Evolutionary conservation across 345 rosid species (phyloP).

Genomic region (Syzygium aromaticum): DNA sequence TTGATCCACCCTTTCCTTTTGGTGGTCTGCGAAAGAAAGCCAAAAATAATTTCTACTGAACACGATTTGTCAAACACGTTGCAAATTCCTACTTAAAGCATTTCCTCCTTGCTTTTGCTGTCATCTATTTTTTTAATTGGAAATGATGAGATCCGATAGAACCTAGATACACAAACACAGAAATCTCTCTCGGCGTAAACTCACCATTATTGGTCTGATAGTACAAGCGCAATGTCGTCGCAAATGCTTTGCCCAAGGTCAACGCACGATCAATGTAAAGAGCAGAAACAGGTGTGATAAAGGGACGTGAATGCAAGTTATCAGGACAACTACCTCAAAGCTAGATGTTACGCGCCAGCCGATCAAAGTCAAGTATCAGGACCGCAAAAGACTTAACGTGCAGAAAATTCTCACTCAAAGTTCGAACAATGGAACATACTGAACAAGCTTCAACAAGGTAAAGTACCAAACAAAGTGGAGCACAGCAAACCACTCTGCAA

Average conservation of each 20-base stretch:
- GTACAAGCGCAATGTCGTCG: not conserved
- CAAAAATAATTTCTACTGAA: not conserved
- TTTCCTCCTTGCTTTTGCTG: not conserved
- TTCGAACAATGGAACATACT: not conserved
- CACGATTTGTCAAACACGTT: not conserved
- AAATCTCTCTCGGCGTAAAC: not conserved
- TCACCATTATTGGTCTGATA: not conserved
- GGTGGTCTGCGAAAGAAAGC: constrained; percentile 42
- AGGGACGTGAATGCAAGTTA: not conserved
- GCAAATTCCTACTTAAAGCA: not conserved
- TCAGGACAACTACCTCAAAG: not conserved
- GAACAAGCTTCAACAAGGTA: not conserved
- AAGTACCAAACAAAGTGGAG: not conserved
- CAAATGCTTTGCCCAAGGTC: not conserved
- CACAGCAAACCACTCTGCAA: not conserved
- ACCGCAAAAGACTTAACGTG: not conserved
- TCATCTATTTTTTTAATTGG: not conserved
- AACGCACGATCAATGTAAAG: not conserved
- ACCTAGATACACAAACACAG: not conserved
- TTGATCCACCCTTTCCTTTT: constrained; percentile 95
- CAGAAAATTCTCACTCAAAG: not conserved
- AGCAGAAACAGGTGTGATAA: not conserved
- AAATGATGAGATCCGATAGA: not conserved
- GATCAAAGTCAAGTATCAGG: not conserved
- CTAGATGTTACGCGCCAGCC: not conserved